Evolutionary conservation across 306 rosid species (phyloP).

Genomic region (Oemleria cerasiformis): DNA sequence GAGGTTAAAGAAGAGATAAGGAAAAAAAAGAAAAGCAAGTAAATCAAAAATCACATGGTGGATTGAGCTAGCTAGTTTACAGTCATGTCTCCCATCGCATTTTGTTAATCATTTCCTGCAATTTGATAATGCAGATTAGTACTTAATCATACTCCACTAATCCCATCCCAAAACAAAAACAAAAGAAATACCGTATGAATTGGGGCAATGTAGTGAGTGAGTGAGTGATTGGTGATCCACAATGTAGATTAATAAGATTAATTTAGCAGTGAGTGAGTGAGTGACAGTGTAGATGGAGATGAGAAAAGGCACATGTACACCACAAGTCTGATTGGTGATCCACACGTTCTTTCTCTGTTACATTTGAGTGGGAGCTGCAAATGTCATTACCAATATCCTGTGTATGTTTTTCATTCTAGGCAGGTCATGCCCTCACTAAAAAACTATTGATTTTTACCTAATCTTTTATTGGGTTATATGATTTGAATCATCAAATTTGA

Average conservation of each 20-base stretch:
- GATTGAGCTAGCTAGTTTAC: slow-evolving; percentile 15
- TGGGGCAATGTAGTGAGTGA: neutral
- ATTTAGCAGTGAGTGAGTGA: no score
- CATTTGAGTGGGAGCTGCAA: neutral
- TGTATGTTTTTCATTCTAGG: no score
- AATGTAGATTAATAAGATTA: no score
- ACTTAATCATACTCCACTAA: slow-evolving; percentile 24
- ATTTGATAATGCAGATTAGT: slow-evolving; percentile 5
- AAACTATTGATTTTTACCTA: no score
- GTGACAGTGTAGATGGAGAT: neutral
- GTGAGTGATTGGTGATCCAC: no score
- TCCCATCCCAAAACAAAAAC: neutral
- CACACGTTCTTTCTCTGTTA: neutral
- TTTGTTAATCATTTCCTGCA: neutral
- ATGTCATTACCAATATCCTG: neutral
- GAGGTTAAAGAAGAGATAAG: neutral
- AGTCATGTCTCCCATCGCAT: neutral
- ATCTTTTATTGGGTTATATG: no score
- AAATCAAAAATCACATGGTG: slow-evolving; percentile 37
- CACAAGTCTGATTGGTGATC: neutral
- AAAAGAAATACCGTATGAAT: neutral
- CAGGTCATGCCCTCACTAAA: no score
- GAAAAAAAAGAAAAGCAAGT: neutral
- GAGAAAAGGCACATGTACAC: neutral
- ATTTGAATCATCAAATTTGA: no score